Conservation (phyloP, 805 yeast species). For the Nakazawaea pomicola region DNA sequence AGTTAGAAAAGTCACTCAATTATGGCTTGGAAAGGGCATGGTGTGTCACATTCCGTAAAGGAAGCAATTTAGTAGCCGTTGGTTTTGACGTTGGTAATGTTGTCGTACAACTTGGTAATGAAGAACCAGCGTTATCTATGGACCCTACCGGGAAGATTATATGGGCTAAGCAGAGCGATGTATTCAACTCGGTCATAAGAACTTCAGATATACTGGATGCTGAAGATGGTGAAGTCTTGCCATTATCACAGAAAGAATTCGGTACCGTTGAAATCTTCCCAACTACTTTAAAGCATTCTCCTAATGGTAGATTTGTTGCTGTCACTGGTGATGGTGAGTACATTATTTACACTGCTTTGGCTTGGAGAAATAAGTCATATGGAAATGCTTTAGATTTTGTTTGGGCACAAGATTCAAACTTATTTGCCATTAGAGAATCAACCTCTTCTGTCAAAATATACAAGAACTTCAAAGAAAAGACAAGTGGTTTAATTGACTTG, state of each 20-base stretch:
- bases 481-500: conserved; percentile 57
- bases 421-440: conserved; percentile 78
- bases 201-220: conserved; percentile 53
- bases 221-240: conserved; percentile 77
- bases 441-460: conserved; percentile 60
- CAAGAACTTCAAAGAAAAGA: conserved; percentile 80
- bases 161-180: conserved; percentile 88
- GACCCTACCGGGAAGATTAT: conserved; percentile 89
- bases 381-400: conserved; percentile 88
- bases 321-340: conserved; percentile 98
- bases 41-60: conserved; percentile 79
- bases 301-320: conserved; percentile 95
- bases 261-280: conserved; percentile 96
- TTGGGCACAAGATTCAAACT: conserved; percentile 90
- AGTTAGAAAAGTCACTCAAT: conserved; percentile 86
- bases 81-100: conserved; percentile 95
- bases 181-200: conserved; percentile 76
- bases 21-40: conserved; percentile 94
- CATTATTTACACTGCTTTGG: conserved; percentile 91
- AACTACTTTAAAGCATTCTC: conserved; percentile 81
- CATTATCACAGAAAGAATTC: conserved; percentile 79
- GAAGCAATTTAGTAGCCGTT: conserved; percentile 75
- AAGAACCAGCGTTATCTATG: conserved; percentile 90
- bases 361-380: conserved; percentile 95
- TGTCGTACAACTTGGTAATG: conserved; percentile 86